These are phyloP conservation scores for Silene vulgaris DNA, from an alignment of 179 eudicot species.

Conservation along the genomic window DNA sequence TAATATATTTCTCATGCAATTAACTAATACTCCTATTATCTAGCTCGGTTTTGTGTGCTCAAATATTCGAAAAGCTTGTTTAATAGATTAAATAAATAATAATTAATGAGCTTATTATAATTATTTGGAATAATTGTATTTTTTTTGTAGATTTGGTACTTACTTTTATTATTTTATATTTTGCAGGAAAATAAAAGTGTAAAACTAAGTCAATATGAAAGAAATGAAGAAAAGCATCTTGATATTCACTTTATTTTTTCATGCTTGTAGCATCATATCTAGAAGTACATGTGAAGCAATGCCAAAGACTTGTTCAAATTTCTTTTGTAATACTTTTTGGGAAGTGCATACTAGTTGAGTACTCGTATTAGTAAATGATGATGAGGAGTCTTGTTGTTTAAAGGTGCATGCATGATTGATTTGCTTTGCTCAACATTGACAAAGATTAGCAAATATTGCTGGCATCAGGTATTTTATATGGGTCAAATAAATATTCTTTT, in stretches of 20 bases:
- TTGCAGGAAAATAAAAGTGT: too few relatives aligned
- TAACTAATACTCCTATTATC: too few relatives aligned
- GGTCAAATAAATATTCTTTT: neutral
- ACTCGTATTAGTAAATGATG: neutral
- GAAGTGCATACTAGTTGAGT: neutral
- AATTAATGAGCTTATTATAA: too few relatives aligned
- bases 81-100: too few relatives aligned
- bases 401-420: neutral
- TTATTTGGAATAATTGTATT: too few relatives aligned
- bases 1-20: too few relatives aligned
- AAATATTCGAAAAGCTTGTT: too few relatives aligned
- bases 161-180: too few relatives aligned
- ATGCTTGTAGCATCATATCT: slow-evolving; percentile 2
- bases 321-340: neutral
- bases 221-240: neutral
- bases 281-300: slow-evolving; percentile 33
- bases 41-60: too few relatives aligned
- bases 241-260: slow-evolving; percentile 1
- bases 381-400: neutral
- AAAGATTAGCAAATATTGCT: neutral
- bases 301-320: neutral
- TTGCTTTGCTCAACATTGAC: neutral
- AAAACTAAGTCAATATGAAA: too few relatives aligned
- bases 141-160: too few relatives aligned
- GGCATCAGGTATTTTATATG: neutral